phyloP scores from a whole-genome alignment of 2,329 filamentous ascomycete species.

The Epichloe gansuensis region DNA sequence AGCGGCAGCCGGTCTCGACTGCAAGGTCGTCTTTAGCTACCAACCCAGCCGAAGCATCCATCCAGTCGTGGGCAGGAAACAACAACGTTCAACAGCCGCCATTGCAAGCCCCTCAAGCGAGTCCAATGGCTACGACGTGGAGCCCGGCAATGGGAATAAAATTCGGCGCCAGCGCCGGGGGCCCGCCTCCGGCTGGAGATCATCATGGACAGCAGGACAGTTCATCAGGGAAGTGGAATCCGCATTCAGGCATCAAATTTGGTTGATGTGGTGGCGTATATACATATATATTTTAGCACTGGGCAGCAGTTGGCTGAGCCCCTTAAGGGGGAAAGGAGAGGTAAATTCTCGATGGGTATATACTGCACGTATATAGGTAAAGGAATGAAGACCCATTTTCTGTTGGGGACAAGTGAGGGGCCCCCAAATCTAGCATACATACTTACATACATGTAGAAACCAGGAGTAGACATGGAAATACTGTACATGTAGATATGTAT shows the following conservation, averaged over 20 bases:
- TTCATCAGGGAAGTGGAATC: slow-evolving; percentile 42
- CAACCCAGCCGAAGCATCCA: slow-evolving; percentile 32
- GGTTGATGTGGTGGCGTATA: slow-evolving; percentile 17
- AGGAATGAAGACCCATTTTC: no score
- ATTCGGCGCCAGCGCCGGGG: slow-evolving; percentile 40
- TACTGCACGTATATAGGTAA: no score
- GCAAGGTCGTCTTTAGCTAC: slow-evolving; percentile 16
- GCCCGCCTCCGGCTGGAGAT: slow-evolving; percentile 11
- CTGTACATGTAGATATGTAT: no score
- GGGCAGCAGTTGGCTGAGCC: no score
- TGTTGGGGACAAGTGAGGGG: no score
- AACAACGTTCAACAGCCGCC: slow-evolving; percentile 42
- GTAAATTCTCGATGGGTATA: no score
- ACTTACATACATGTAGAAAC: no score
- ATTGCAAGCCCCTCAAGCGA: slow-evolving; percentile 31
- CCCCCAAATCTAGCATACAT: no score
- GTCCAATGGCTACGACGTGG: slow-evolving; percentile 38
- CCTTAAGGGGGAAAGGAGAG: no score
- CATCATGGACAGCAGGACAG: slow-evolving; percentile 13
- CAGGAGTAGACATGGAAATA: no score
- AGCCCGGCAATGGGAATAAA: slow-evolving; percentile 69
- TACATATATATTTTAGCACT: no score
- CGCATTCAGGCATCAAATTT: slow-evolving; percentile 44
- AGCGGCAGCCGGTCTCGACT: slow-evolving; percentile 13
- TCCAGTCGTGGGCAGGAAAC: slow-evolving; percentile 46